phyloP scores from a whole-genome alignment of 768 basidiomycete genomes.

The Pulveroboletus sp. region DNA sequence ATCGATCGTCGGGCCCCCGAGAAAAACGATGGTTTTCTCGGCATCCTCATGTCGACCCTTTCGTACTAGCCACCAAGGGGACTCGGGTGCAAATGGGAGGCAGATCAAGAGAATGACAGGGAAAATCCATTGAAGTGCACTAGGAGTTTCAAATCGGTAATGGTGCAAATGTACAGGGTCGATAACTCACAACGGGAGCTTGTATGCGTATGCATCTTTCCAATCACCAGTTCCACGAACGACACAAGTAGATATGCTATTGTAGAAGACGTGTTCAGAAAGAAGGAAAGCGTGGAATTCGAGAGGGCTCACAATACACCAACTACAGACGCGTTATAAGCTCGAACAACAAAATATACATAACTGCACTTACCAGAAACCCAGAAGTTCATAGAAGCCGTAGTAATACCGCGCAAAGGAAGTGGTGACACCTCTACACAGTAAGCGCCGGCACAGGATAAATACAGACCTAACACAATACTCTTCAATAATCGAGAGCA shows the following conservation, averaged over 20 bases:
- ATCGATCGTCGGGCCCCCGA: slow-evolving; percentile 24
- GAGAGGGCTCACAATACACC: slow-evolving; percentile 21
- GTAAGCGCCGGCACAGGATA: slow-evolving; percentile 23
- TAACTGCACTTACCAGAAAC: slow-evolving; percentile 16
- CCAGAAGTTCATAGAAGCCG: slow-evolving; percentile 26
- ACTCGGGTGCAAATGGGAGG: slow-evolving; percentile 31
- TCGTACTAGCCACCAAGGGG: slow-evolving; percentile 35
- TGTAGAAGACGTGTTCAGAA: neutral
- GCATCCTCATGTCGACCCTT: slow-evolving; percentile 27
- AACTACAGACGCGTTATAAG: slow-evolving; percentile 7
- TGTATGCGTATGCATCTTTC: slow-evolving; percentile 23
- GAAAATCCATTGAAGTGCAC: slow-evolving; percentile 34
- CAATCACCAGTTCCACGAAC: slow-evolving; percentile 22
- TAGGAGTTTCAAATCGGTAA: neutral
- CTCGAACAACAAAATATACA: neutral
- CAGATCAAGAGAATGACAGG: slow-evolving; percentile 30
- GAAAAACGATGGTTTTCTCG: slow-evolving; percentile 10
- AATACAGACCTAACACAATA: slow-evolving; percentile 16
- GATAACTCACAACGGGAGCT: slow-evolving; percentile 25
- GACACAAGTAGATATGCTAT: slow-evolving; percentile 26
- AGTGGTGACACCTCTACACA: slow-evolving; percentile 31
- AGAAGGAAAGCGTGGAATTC: neutral
- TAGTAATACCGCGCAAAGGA: slow-evolving; percentile 24
- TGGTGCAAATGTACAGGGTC: neutral
- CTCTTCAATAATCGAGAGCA: neutral